A percentile compares a stretch with the other conserved stretches of the same genome.
phyloP scores from a whole-genome alignment of 2,329 filamentous ascomycete species.

The Daldinia sp. region DNA sequence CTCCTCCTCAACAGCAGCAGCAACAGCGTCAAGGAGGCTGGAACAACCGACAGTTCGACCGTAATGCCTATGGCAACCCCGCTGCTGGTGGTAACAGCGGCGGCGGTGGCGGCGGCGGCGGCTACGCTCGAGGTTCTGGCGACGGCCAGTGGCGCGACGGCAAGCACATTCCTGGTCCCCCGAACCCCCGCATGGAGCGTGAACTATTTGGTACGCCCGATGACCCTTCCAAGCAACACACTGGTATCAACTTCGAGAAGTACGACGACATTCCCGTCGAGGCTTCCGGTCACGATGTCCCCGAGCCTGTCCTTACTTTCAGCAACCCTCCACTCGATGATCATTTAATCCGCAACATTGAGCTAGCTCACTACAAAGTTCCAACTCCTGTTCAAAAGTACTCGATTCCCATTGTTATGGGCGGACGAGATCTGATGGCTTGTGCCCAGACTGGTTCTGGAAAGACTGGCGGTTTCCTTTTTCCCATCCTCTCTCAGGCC shows the following conservation, averaged over 20 bases:
- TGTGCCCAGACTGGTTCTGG: conserved; percentile 99
- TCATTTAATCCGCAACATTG: conserved; percentile 92
- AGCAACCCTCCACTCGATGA: conserved; percentile 95
- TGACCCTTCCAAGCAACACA: conserved; percentile 94
- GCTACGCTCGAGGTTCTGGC: conserved; percentile 79
- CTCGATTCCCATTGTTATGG: conserved; percentile 98
- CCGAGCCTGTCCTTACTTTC: conserved; percentile 89
- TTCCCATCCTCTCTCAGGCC: conserved; percentile 98
- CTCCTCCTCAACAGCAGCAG: conserved; percentile 29
- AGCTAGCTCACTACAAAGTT: conserved; percentile 91
- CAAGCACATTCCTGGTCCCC: conserved; percentile 90
- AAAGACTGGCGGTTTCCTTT: conserved; percentile 99
- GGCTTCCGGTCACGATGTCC: conserved; percentile 91
- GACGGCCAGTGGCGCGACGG: conserved; percentile 97
- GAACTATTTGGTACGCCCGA: conserved; percentile 93
- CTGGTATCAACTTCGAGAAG: conserved; percentile 99
- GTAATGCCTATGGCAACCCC: conserved; percentile 68
- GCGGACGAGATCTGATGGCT: conserved; percentile 97
- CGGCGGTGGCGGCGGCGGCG: conserved; percentile 57
- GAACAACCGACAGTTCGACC: conserved; percentile 60
- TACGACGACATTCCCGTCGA: conserved; percentile 99
- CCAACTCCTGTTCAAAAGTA: conserved; percentile 99
- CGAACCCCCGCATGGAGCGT: conserved; percentile 89
- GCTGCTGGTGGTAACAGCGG: conserved; percentile 53
- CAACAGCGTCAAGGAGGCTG: conserved; percentile 39